A percentile compares a stretch with the other conserved stretches of the same genome.
Evolutionary conservation across 2,329 filamentous ascomycete genomes (phyloP).

Genomic region (Fonsecaea pugnacius): DNA sequence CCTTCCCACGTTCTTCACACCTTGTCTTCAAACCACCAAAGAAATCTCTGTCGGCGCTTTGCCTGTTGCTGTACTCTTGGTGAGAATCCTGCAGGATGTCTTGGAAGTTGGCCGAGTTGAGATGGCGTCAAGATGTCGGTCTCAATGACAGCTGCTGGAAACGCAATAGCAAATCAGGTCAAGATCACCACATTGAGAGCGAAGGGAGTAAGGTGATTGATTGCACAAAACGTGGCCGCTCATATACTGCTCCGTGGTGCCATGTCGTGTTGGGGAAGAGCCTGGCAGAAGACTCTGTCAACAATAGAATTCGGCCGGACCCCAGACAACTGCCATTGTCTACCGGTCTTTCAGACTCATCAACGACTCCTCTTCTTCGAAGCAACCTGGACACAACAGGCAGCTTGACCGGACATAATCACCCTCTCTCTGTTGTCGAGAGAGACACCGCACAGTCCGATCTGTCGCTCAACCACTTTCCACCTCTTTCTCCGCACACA

Average conservation of each 20-base stretch:
- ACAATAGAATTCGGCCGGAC: conserved; percentile 10
- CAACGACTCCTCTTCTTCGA: conserved; percentile 25
- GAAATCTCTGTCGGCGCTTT: background rate
- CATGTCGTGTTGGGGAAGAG: background rate
- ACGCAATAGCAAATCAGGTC: conserved; percentile 2
- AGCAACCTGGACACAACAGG: conserved; percentile 6
- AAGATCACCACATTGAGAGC: background rate
- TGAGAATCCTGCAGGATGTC: conserved; percentile 20
- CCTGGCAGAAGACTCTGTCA: background rate
- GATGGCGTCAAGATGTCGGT: conserved; percentile 33
- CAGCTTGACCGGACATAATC: background rate
- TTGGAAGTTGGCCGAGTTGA: conserved; percentile 33
- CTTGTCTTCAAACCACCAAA: background rate
- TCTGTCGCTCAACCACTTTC: background rate
- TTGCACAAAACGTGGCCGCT: conserved; percentile 6
- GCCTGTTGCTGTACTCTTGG: background rate
- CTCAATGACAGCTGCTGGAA: conserved; percentile 24
- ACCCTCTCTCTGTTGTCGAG: background rate
- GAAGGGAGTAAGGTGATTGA: background rate
- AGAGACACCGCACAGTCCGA: background rate
- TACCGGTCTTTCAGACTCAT: conserved; percentile 11
- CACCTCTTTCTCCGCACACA: background rate
- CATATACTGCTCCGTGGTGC: conserved; percentile 16
- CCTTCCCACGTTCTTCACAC: background rate
- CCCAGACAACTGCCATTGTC: conserved; percentile 8